Base-by-base conservation (phyloP, 148 eudicot genomes). In the Vaccinium myrtillus region DNA sequence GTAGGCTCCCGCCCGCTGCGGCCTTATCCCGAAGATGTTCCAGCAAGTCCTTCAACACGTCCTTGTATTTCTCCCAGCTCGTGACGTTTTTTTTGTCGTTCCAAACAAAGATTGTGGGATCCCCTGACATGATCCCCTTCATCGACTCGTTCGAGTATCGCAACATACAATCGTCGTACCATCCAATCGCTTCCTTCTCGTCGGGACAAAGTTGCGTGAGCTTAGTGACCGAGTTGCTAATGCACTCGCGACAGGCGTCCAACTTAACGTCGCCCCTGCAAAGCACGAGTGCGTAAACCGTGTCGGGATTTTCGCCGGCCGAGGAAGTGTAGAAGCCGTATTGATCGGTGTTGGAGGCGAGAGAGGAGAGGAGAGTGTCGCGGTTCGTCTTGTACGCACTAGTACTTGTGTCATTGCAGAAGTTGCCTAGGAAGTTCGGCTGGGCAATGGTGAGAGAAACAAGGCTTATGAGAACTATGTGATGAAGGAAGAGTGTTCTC, bases 251-350 rank as follows among this genome's bases (percentile, higher is more conserved):
- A 36, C 89, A 87, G 0, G 30, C 39, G 13, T 84, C 82, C 0
- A 67, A 83, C 39, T 70, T 3, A 0, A 83, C 10, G 51, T 94
- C 95, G 1, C 90, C 94, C 73, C 91, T 82, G 63, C 95, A 94
- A 2, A 94, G 86, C 14, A 83, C 90, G 8, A 88, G 61, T 1
- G 86, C 90, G 50, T 92, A 36, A 80, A 61, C 93, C 19, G 32
- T 75, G 49, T 93, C 88, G 0, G 83, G 10, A 25, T 39, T 61
- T 54, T 83, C 18, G 0, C 91, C 93, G 0, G 48, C 82, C 1
- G 93, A 84, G 48, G 89, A 65, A 32, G 76, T 69, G 88, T 79
- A 81, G 80, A 91, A 92, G 3, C 95, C 93, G 61, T 83, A 73
- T 82, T 77, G 65, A 9, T 85, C 32, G 43, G 86, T 51, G 49